Base-by-base conservation (phyloP, 305 asterid genomes). In the Rubia peregrina region DNA sequence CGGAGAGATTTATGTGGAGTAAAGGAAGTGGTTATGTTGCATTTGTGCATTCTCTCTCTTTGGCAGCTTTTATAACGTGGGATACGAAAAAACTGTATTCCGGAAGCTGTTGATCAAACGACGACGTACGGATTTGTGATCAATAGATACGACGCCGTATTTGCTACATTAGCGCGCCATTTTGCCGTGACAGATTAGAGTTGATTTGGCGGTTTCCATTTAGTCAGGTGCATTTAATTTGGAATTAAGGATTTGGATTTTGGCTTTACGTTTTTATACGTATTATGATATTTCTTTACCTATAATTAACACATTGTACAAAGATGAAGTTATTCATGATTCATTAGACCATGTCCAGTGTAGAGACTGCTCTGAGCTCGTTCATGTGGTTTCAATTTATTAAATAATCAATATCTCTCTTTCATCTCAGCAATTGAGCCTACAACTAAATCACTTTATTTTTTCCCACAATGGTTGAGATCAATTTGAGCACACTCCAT, bases 1-100 rank as follows among this genome's bases (percentile, higher is more conserved):
- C 44, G 77, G 40, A 16, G 49, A 60, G 51, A 33, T 9, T 55
- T 26, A 61, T 57, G 57, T 16, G 77, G 61, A 61, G 73, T 67
- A 60, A 40, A 10, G 43, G 22, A 46, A 67, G 59, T 44, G 60
- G 12, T 22, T 44, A 6, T 24, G 42, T 13, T 3, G 41, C 41
- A 26, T 46, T 67, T 21, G 33, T 44, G 14, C 3, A 19, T 8
- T 67, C 60, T 67, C 13, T 21, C 19, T 67, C 59, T 44, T 12
- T 67, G 19, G 10, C 53, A 64, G 69, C 55, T 57, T 48, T 67
- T 67, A 24, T 67, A 46, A 67, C 36, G 61, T 13, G 61, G 71
- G 24, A 16, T 36, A 65, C 33, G 55, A 19, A 65, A 42, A 46
- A 65, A 65, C 69, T 65, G 69, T 65, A 65, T 19, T 42, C 55